A percentile compares a stretch with the other conserved stretches of the same genome.
Conservation (phyloP, 306 rosid species). For the Begonia masoniana region DNA sequence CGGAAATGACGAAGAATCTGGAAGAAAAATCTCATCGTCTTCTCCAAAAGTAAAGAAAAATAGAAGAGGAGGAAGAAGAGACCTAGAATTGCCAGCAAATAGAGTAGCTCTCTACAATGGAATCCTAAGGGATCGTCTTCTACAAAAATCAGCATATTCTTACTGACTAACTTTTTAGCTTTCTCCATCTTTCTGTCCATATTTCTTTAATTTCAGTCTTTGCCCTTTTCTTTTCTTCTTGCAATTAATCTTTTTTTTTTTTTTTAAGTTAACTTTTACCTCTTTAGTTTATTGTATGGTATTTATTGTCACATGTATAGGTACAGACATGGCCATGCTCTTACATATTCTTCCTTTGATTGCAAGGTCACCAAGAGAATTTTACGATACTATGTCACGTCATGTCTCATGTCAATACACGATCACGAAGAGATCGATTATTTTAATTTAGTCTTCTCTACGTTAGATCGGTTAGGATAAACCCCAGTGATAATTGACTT, state of each 20-base stretch:
- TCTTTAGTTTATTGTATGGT: too few species aligned
- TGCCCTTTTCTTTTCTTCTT: background rate
- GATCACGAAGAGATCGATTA: too few species aligned
- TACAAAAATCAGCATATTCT: conserved; percentile 44
- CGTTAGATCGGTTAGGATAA: too few species aligned
- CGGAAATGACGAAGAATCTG: conserved; percentile 34
- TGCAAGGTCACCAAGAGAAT: too few species aligned
- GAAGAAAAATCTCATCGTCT: conserved; percentile 8
- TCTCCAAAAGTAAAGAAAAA: conserved; percentile 4
- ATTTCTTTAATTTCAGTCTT: background rate
- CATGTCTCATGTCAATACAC: too few species aligned
- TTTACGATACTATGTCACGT: too few species aligned
- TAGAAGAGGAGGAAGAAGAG: conserved; percentile 9
- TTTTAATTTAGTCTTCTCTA: too few species aligned
- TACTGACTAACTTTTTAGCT: conserved; percentile 1
- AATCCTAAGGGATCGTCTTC: conserved; percentile 66
- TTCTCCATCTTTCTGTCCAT: background rate
- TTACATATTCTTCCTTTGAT: too few species aligned
- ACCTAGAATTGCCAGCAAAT: conserved; percentile 56
- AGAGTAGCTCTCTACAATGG: conserved; percentile 79
- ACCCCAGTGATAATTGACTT: too few species aligned
- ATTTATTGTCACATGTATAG: too few species aligned
- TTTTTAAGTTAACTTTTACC: too few species aligned
- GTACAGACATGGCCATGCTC: too few species aligned
- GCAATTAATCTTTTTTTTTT: background rate